Evolutionary conservation across 129 eudicot genomes (phyloP), one percentile per base, ranked within the genome.

Genomic region (Glebionis coronaria): DNA sequence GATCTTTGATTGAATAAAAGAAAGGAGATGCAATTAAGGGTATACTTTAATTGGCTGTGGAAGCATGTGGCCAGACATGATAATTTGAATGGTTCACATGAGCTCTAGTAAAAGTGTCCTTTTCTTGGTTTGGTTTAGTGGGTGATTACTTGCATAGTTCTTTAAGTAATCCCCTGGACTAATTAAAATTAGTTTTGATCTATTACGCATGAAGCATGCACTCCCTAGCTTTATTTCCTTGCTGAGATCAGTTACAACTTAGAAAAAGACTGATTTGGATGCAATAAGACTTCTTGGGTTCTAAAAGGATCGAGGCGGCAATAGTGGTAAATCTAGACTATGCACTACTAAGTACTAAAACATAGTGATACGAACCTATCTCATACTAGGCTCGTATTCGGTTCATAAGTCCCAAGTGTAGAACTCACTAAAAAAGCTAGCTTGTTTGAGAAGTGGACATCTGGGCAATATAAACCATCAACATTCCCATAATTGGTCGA

Each of bases 51-150:
- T 67, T 61, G 80, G 64, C 67, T 68, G 83, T 80, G 85, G 80
- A n/a, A 62, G 80, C 87, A 81, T 79, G 90, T 84, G 90, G 86
- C 79, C 86, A 88, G 67, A 82, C 82, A 77, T 76, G 61, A 73
- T 56, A 71, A 68, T 61, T 80, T 80, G 79, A 69, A 82, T 76
- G 81, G 87, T 67, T 75, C 81, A 77, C 84, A 84, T 74, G 83
- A 76, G 40, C 35, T 61, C 68, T 74, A 60, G 38, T 66, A 66
- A 74, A 67, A 60, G 62, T 66, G 79, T 57, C 68, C 73, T 74
- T 67, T 74, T 67, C 62, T 74, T 74, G 55, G 67, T 67, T 66
- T 61, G 57, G 65, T 76, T 76, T 68, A 42, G 55, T 68, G 69
- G 69, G 57, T 51, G 60, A 56, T 57, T 74, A 66, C 46, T 52